Percentiles rank a stretch among this genome's conserved stretches.
Conservation (phyloP, 192 early-diverging fungal genomes). For the Backusella sp. region DNA sequence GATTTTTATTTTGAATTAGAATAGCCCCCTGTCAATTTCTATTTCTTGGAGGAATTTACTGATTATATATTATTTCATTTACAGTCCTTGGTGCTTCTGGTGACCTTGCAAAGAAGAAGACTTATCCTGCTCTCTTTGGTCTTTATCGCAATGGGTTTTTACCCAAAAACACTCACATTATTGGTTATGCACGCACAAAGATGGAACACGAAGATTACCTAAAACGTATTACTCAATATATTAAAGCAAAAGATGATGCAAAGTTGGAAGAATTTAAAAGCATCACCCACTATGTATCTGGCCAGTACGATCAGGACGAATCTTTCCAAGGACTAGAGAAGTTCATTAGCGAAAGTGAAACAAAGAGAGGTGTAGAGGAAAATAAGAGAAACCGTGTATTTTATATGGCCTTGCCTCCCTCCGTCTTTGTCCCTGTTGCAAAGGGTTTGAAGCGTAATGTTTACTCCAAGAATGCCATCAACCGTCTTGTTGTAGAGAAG, state of each 20-base stretch:
- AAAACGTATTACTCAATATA: slow-evolving; percentile 65
- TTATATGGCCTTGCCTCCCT: slow-evolving; percentile 96
- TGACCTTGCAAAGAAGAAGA: slow-evolving; percentile 98
- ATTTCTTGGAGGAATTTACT: not conserved
- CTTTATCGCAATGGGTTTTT: slow-evolving; percentile 85
- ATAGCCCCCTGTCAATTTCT: not conserved
- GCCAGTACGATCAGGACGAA: slow-evolving; percentile 79
- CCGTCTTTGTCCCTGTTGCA: slow-evolving; percentile 89
- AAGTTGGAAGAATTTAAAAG: slow-evolving; percentile 63
- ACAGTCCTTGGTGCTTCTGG: slow-evolving; percentile 86
- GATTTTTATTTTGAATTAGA: not conserved
- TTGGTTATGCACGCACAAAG: slow-evolving; percentile 91
- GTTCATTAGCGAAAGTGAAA: slow-evolving; percentile 61
- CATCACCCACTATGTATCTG: slow-evolving; percentile 74
- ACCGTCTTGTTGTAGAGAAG: slow-evolving; percentile 95
- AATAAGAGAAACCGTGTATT: slow-evolving; percentile 75
- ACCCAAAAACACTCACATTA: slow-evolving; percentile 68
- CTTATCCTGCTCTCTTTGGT: slow-evolving; percentile 94
- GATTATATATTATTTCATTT: not conserved
- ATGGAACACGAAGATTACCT: slow-evolving; percentile 75
- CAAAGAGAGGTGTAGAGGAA: slow-evolving; percentile 18
- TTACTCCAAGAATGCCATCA: slow-evolving; percentile 63
- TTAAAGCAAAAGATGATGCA: slow-evolving; percentile 62
- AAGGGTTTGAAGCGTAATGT: slow-evolving; percentile 67
- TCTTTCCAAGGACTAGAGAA: slow-evolving; percentile 68